Percentiles rank a stretch among this genome's conserved stretches.
Evolutionary conservation across 2,329 filamentous ascomycete genomes (phyloP).

Genomic region (Monilinia fructigena): DNA sequence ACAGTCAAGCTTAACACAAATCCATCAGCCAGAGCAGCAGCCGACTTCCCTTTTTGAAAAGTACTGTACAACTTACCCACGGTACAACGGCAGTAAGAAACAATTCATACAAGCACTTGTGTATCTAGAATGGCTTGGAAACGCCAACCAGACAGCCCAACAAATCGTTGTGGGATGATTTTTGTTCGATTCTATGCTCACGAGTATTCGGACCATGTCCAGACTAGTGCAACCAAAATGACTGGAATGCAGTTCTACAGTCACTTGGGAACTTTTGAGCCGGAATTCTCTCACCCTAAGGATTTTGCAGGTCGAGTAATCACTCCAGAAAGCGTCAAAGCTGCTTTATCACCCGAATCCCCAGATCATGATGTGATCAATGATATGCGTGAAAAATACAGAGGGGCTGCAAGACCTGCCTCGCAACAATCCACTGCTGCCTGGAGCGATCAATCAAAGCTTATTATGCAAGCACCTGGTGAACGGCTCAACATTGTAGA

Average conservation of each 20-base stretch:
- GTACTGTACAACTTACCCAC: slow-evolving; percentile 48
- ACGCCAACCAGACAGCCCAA: slow-evolving; percentile 41
- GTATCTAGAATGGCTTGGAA: slow-evolving; percentile 44
- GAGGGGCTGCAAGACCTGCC: not conserved
- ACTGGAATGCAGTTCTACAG: slow-evolving; percentile 14
- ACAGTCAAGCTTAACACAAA: not conserved
- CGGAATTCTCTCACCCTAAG: slow-evolving; percentile 2
- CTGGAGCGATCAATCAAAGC: not conserved
- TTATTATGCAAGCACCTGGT: not conserved
- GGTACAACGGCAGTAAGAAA: slow-evolving; percentile 43
- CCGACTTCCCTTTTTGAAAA: slow-evolving; percentile 37
- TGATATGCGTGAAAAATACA: slow-evolving; percentile 1
- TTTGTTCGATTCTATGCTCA: slow-evolving; percentile 48
- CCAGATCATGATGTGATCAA: slow-evolving; percentile 9
- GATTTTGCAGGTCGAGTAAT: slow-evolving; percentile 2
- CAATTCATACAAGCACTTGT: slow-evolving; percentile 49
- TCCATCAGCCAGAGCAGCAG: slow-evolving; percentile 1
- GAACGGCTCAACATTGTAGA: not conserved
- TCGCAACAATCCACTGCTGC: not conserved
- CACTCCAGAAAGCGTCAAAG: slow-evolving; percentile 6
- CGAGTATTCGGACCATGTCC: slow-evolving; percentile 40
- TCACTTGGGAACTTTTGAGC: not conserved
- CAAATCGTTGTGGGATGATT: slow-evolving; percentile 53
- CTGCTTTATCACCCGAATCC: slow-evolving; percentile 1
- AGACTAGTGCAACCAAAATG: not conserved